phyloP scores from a whole-genome alignment of 495 filamentous ascomycete species.

The Talaromyces borbonicus region DNA sequence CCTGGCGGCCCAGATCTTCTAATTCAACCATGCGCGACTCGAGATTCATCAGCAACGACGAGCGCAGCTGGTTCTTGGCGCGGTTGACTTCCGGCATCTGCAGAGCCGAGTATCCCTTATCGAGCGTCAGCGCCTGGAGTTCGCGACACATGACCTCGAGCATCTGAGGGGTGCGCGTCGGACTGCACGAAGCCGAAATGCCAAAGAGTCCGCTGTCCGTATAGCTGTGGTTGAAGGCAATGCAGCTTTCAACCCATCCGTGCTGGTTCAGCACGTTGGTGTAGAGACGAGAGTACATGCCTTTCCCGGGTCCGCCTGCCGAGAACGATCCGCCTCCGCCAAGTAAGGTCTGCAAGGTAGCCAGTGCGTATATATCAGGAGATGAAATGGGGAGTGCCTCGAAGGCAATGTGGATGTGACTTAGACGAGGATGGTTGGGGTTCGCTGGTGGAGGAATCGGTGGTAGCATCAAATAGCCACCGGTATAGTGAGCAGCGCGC shows the following conservation, averaged over 20 bases:
- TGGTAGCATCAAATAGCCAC: slow-evolving; percentile 80
- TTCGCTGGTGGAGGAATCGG: slow-evolving; percentile 66
- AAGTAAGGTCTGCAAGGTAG: slow-evolving; percentile 92
- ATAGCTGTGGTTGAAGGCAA: slow-evolving; percentile 95
- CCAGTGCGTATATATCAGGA: slow-evolving; percentile 89
- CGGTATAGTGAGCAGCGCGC: slow-evolving; percentile 77
- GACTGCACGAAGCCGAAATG: slow-evolving; percentile 77
- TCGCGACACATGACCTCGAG: slow-evolving; percentile 90
- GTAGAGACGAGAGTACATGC: slow-evolving; percentile 96
- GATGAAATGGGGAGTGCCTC: slow-evolving; percentile 87
- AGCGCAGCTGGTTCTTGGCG: slow-evolving; percentile 96
- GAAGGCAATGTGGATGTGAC: slow-evolving; percentile 89
- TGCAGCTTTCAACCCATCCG: slow-evolving; percentile 90
- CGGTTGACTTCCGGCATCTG: slow-evolving; percentile 72
- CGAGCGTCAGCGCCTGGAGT: slow-evolving; percentile 64
- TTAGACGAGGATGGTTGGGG: slow-evolving; percentile 70
- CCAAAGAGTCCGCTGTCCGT: slow-evolving; percentile 93
- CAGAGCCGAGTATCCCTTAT: slow-evolving; percentile 59
- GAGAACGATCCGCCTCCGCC: slow-evolving; percentile 95
- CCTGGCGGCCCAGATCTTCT: slow-evolving; percentile 93
- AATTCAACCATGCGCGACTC: slow-evolving; percentile 96
- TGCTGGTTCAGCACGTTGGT: slow-evolving; percentile 97
- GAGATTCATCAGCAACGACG: slow-evolving; percentile 90
- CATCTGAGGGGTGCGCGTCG: slow-evolving; percentile 65
- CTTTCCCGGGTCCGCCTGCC: slow-evolving; percentile 95